Base-by-base conservation (phyloP, 192 early-diverging fungal species). In the Cladochytrium replicatum region DNA sequence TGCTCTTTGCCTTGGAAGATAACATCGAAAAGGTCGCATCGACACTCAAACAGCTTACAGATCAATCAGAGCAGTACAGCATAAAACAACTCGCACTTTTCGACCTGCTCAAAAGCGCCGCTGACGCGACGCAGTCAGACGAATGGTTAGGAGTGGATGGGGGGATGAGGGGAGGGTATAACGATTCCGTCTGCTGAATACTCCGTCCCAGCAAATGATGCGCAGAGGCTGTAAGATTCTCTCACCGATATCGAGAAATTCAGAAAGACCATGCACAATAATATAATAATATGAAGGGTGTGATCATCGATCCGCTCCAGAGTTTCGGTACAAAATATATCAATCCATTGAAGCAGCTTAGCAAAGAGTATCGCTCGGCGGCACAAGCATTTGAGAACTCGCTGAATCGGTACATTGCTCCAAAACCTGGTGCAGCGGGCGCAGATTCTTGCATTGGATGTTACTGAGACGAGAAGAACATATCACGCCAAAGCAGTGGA, bases 321-420 rank as follows among this genome's bases (percentile, higher is more conserved):
- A 37, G 17, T 13, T 37, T 37, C 17, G 13, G 17, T 13, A 13
- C 13, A 13, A 17, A 37, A 13, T 13, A 37, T 37, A 37, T 37
- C 17, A 17, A 17, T 37, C 17, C 34, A 13, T 17, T 37, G 17
- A 37, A 37, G 34, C 13, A 37, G 34, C 34, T 37, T 37, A 13
- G 13, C 13, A 13, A 17, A 37, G 34, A 37, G 28, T 80, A 79
- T 41, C 74, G 80, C 32, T 67, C 63, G 39, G 51, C 78, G 4
- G 71, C 74, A 45, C 72, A 83, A 51, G 78, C 80, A 4, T 66
- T 60, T 22, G 80, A 83, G 50, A 54, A 53, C 17, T 62, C 64
- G 17, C 65, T 83, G 28, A 47, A 58, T 19, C 67, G 61, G 46
- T 77, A 71, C 41, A 81, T 83, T 75, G 61, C 46, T 40, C 80